Percentiles rank a stretch among this genome's conserved stretches.
Evolutionary conservation across 768 basidiomycete species (phyloP).

Genomic region (Tylopilus cervinicoccineus): DNA sequence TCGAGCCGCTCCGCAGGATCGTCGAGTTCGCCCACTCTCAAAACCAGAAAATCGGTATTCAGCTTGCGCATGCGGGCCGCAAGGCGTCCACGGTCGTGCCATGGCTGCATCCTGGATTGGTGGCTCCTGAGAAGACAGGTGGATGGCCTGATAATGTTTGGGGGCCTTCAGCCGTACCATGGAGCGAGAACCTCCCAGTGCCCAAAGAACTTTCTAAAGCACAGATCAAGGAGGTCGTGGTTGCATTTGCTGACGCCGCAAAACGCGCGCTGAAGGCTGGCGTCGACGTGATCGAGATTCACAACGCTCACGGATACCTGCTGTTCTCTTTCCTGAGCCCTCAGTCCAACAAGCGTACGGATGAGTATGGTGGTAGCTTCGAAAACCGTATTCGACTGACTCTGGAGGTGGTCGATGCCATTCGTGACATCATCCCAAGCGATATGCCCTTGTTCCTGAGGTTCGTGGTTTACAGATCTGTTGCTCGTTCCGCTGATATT

Average conservation of each 20-base stretch:
- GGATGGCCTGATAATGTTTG: conserved; percentile 55
- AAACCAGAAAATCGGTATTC: conserved; percentile 66
- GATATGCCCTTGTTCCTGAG: conserved; percentile 71
- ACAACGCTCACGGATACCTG: conserved; percentile 63
- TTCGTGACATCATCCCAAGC: conserved; percentile 55
- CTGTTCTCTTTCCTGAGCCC: conserved; percentile 58
- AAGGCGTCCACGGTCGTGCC: conserved; percentile 65
- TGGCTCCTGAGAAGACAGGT: conserved; percentile 36
- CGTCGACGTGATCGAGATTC: conserved; percentile 57
- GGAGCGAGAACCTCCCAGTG: conserved; percentile 38
- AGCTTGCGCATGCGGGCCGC: conserved; percentile 75
- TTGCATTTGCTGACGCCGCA: conserved; percentile 51
- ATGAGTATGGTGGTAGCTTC: conserved; percentile 67
- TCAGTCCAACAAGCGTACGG: conserved; percentile 55
- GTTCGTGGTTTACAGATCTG: conserved; percentile 28
- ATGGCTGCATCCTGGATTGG: conserved; percentile 44
- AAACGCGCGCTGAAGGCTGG: conserved; percentile 56
- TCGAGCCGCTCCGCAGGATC: conserved; percentile 42
- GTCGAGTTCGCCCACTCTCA: conserved; percentile 72
- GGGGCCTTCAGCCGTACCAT: conserved; percentile 53
- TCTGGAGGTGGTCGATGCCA: conserved; percentile 59
- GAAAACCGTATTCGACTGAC: conserved; percentile 64
- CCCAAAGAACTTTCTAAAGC: conserved; percentile 56
- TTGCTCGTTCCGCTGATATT: background rate
- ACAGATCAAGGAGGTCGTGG: conserved; percentile 53